Conservation (phyloP, 2,329 filamentous ascomycete species). For the Penicillium olsonii region DNA sequence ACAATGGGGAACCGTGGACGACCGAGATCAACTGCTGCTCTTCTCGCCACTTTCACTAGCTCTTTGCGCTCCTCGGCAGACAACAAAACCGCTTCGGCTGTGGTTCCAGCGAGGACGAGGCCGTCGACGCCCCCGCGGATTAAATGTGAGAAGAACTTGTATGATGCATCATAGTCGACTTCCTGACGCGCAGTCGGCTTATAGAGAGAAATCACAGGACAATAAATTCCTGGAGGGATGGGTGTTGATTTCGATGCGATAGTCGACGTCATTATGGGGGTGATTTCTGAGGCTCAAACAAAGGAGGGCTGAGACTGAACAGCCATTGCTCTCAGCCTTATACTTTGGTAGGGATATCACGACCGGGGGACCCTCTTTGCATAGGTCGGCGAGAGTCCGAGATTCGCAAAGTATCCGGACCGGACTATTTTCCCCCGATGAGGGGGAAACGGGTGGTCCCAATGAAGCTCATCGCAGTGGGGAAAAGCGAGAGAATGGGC, state of each 20-base stretch:
- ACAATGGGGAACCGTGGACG: conserved; percentile 42
- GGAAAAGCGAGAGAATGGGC: conserved; percentile 5
- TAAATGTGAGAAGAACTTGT: conserved; percentile 45
- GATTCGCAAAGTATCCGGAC: conserved; percentile 9
- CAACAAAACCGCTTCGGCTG: conserved; percentile 49
- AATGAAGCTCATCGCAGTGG: conserved; percentile 12
- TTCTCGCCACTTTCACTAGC: conserved; percentile 7
- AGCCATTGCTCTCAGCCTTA: conserved; percentile 1
- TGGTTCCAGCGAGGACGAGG: conserved; percentile 51
- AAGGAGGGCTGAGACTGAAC: not conserved
- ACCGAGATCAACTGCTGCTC: conserved; percentile 38
- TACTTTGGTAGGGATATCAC: not conserved
- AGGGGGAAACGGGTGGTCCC: conserved; percentile 8
- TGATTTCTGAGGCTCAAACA: not conserved
- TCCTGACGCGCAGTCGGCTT: conserved; percentile 43
- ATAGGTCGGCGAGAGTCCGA: conserved; percentile 14
- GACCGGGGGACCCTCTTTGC: not conserved
- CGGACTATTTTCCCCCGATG: conserved; percentile 19
- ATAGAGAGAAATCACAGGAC: conserved; percentile 52
- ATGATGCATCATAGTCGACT: conserved; percentile 49
- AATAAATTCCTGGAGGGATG: conserved; percentile 49
- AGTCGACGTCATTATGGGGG: conserved; percentile 24
- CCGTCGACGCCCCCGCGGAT: conserved; percentile 48
- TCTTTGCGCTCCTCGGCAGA: conserved; percentile 40
- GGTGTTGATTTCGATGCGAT: conserved; percentile 40